phyloP scores from a whole-genome alignment of 116 monocot species.

The Cymodocea nodosa region DNA sequence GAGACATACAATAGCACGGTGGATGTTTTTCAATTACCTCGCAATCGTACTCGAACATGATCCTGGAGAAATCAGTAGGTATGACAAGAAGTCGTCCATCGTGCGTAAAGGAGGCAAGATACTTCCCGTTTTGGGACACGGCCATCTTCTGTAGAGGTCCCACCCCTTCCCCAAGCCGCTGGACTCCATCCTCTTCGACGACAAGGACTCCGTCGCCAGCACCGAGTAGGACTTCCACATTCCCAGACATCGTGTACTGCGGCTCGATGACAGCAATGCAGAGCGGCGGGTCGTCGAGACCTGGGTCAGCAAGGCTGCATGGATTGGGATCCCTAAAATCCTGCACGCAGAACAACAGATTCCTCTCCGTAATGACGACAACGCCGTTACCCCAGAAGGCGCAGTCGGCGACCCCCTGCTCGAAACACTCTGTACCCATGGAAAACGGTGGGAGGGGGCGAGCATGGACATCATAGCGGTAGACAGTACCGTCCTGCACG shows the following conservation, averaged over 20 bases:
- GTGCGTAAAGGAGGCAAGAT: constrained; percentile 66
- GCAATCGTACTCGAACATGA: constrained; percentile 69
- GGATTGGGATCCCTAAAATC: constrained; percentile 65
- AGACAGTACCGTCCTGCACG: constrained; percentile 71
- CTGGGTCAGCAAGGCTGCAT: constrained; percentile 56
- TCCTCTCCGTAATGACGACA: constrained; percentile 55
- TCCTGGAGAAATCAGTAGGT: constrained; percentile 66
- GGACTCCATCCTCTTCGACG: constrained; percentile 79
- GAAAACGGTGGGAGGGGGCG: constrained; percentile 33
- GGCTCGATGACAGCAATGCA: constrained; percentile 87
- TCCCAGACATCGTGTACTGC: constrained; percentile 83
- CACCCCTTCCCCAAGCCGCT: constrained; percentile 46
- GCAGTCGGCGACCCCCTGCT: constrained; percentile 55
- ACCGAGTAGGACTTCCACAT: constrained; percentile 80
- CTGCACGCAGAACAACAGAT: constrained; percentile 50
- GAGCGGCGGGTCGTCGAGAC: constrained; percentile 41
- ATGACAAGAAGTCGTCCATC: constrained; percentile 81
- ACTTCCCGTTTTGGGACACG: constrained; percentile 68
- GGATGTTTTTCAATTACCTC: constrained; percentile 30
- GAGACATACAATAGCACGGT: not conserved
- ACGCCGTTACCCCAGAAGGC: constrained; percentile 77
- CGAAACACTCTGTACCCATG: constrained; percentile 62
- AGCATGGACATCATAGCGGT: constrained; percentile 47
- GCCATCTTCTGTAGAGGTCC: constrained; percentile 83
- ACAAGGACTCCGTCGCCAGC: constrained; percentile 49